Base-by-base conservation (phyloP, 2,329 filamentous ascomycete species). In the Ophiocordyceps sinensis region DNA sequence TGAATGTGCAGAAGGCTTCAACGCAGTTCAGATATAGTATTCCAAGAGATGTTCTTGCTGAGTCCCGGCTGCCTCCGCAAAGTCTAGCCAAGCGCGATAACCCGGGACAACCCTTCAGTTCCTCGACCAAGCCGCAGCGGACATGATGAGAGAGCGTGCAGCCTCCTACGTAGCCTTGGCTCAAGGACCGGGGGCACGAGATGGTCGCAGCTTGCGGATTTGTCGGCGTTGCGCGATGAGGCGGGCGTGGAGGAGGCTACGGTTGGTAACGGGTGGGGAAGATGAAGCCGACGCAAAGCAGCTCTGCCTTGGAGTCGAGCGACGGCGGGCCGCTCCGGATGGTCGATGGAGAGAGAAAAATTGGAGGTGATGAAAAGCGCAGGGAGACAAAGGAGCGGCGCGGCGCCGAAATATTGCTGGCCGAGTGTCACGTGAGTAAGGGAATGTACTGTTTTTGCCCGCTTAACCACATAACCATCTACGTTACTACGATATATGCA, bases 11-110 rank as follows among this genome's bases (percentile, higher is more conserved):
- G 42, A 42, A 28, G 15, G 31, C 23, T 37, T 41, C 14, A 41
- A 37, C 28, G 42, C 42, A 39, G 28, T 37, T 44, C 45, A 51
- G 50, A 44, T 54, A 48, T 57, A n/a, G n/a, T n/a, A 57, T 55
- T 56, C 53, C 54, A 50, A 54, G 44, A 49, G 47, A 43, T 46
- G 44, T 42, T 45, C 48, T 47, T 31, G 36, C 36, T 45, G 45
- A 41, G 45, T 41, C 45, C 45, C 43, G 45, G 45, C 46, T 43
- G 42, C 47, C 46, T 42, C 39, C 46, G 32, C 46, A 42, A 45
- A 43, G 40, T 48, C 53, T 50, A 53, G 45, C 49, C 45, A 50
- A 43, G 43, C 45, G 41, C 50, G 45, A 48, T 47, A 42, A 45
- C 47, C 50, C 48, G 49, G 46, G 50, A 44, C 41, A 47, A 41